Percentiles rank a stretch among this genome's conserved stretches.
These are phyloP conservation scores for Lipomyces orientalis DNA, from an alignment of 805 yeast genomes.

Conservation along the genomic window DNA sequence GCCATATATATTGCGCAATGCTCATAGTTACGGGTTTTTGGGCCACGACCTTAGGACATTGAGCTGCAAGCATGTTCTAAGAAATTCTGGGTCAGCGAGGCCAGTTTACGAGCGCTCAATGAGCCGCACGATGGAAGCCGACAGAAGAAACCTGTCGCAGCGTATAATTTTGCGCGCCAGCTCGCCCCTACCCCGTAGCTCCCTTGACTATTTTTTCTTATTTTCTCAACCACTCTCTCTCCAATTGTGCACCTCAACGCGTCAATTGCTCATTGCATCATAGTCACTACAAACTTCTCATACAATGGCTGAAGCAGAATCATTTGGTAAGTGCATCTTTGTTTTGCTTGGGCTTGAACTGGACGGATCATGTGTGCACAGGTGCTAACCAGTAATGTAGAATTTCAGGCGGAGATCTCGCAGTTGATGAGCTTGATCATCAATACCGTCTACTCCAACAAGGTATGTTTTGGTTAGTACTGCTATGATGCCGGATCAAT, in stretches of 20 bases:
- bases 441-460: slow-evolving; percentile 99
- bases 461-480: slow-evolving; percentile 45
- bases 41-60: background rate
- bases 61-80: background rate
- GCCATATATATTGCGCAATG: background rate
- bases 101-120: background rate
- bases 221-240: background rate
- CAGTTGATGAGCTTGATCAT: slow-evolving; percentile 99
- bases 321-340: slow-evolving; percentile 26
- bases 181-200: slow-evolving; percentile 5
- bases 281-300: background rate
- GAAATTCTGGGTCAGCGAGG: background rate
- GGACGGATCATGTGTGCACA: background rate
- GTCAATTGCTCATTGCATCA: background rate
- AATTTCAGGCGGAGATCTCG: slow-evolving; percentile 99
- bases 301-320: slow-evolving; percentile 34
- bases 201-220: background rate
- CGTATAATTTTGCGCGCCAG: slow-evolving; percentile 4
- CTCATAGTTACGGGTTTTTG: background rate
- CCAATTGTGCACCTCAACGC: background rate
- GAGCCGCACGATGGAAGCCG: slow-evolving; percentile 22
- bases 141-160: slow-evolving; percentile 21
- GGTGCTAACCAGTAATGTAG: slow-evolving; percentile 19
- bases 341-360: background rate
- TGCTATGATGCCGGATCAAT: background rate